These are phyloP conservation scores for Chenopodium formosanum DNA, from an alignment of 148 eudicot species.

Conservation along the genomic window DNA sequence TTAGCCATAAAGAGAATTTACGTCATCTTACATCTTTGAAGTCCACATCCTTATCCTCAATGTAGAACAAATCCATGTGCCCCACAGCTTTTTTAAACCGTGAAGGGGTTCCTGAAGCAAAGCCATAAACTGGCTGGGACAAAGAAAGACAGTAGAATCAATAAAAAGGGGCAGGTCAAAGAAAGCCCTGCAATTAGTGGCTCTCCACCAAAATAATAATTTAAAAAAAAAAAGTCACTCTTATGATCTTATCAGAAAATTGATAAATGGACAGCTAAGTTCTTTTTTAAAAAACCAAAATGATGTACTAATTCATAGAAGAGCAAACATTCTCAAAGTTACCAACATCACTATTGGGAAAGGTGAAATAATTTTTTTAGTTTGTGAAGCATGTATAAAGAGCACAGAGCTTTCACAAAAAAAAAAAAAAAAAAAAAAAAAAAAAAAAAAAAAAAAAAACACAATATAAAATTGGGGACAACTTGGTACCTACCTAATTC, in stretches of 20 bases:
- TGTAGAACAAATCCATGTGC: slow-evolving; percentile 63
- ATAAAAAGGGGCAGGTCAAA: background rate
- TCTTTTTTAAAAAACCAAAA: background rate
- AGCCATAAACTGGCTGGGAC: slow-evolving; percentile 71
- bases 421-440: background rate
- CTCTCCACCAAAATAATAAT: background rate
- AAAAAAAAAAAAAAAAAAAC: background rate
- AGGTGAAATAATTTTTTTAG: background rate
- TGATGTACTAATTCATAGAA: background rate
- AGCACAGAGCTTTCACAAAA: background rate
- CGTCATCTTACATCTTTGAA: slow-evolving; percentile 59
- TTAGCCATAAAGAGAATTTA: background rate
- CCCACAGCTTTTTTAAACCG: slow-evolving; percentile 70
- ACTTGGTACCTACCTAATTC: background rate
- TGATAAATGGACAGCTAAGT: background rate
- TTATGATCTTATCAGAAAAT: background rate
- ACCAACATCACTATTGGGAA: background rate
- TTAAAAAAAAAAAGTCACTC: too few relatives aligned
- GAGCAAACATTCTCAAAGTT: background rate
- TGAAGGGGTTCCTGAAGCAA: slow-evolving; percentile 68
- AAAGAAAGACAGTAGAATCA: slow-evolving; percentile 17
- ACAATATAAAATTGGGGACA: background rate
- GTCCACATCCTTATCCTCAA: slow-evolving; percentile 73
- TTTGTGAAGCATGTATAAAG: background rate
- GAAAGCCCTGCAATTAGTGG: background rate